Evolutionary conservation across 257 asterid genomes (phyloP).

Genomic region (Solanum raphanifolium): DNA sequence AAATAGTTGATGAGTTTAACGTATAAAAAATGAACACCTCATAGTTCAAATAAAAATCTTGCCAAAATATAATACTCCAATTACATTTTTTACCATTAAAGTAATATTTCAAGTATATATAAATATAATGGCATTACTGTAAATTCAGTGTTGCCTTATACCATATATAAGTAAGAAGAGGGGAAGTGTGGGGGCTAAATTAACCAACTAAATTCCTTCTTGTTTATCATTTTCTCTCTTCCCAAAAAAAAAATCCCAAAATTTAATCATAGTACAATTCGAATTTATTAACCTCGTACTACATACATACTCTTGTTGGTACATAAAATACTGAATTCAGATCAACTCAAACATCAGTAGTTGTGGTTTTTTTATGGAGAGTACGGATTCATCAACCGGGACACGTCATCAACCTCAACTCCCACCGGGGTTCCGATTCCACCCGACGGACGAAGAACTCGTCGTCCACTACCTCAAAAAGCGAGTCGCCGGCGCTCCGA

Average conservation of each 20-base stretch:
- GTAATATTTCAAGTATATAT: no score
- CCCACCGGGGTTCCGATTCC: conserved; percentile 60
- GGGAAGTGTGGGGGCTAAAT: conserved; percentile 2
- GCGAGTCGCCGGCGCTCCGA: conserved; percentile 34
- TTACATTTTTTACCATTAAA: not conserved
- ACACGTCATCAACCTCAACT: conserved; percentile 41
- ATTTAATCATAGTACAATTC: not conserved
- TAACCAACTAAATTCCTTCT: conserved; percentile 2
- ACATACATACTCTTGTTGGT: not conserved
- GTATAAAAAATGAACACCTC: not conserved
- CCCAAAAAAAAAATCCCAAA: not conserved
- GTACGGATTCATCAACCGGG: conserved; percentile 38
- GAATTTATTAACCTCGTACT: not conserved
- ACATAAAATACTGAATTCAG: not conserved
- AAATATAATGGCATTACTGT: not conserved
- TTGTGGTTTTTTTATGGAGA: conserved; percentile 23
- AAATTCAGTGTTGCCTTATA: conserved; percentile 7
- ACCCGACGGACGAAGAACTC: conserved; percentile 61
- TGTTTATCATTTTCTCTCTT: not conserved
- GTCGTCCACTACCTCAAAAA: conserved; percentile 57
- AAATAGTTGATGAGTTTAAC: not conserved
- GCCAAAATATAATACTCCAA: not conserved
- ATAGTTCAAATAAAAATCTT: no score
- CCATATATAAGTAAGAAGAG: conserved; percentile 23
- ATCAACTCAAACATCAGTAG: not conserved